Conservation (phyloP, 2,329 filamentous ascomycete genomes). For the Alternaria triticimaculans region DNA sequence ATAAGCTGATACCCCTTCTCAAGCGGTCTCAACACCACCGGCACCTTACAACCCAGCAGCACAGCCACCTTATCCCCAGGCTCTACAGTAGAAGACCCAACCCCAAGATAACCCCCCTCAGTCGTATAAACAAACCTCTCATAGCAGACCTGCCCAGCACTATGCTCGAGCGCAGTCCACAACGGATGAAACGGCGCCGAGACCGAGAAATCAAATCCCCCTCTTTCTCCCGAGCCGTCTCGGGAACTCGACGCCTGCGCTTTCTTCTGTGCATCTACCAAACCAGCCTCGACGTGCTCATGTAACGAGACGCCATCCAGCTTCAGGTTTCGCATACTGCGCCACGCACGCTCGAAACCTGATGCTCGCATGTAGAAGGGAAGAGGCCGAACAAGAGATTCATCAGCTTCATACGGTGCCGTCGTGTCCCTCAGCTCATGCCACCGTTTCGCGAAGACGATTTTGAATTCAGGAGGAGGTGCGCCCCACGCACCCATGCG, state of each 20-base stretch:
- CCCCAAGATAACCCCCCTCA: not conserved
- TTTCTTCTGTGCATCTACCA: not conserved
- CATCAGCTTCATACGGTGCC: not conserved
- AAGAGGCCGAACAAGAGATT: not conserved
- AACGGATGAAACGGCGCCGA: not conserved
- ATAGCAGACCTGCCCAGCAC: not conserved
- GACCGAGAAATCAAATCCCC: no score
- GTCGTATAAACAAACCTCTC: not conserved
- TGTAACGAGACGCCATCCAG: not conserved
- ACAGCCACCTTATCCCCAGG: not conserved
- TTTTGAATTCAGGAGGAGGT: not conserved
- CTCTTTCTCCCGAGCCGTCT: not conserved
- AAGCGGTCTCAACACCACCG: not conserved
- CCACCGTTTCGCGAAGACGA: not conserved
- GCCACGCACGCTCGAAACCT: not conserved
- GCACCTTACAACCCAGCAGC: not conserved
- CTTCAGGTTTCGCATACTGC: not conserved
- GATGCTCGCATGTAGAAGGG: not conserved
- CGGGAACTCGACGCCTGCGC: not conserved
- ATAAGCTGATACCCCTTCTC: not conserved
- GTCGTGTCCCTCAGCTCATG: not conserved
- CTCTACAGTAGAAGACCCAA: not conserved
- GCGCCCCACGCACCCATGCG: not conserved
- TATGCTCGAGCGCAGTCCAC: not conserved
- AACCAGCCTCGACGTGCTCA: not conserved